Evolutionary conservation across 1,139 yeast species (phyloP).

Genomic region (Yamadazyma spencermartinsiae): DNA sequence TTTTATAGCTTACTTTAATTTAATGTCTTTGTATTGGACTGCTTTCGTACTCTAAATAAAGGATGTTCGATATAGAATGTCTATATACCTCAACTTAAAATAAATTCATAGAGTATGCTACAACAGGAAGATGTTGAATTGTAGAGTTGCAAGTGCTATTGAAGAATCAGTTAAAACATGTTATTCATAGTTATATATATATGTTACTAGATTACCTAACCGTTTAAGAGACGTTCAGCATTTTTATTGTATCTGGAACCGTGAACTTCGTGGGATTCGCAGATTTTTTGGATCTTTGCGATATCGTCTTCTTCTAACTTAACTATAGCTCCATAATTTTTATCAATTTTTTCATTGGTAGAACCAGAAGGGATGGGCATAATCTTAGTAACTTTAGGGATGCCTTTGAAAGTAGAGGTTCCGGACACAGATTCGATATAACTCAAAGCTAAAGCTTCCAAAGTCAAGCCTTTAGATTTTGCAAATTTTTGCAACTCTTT

Average conservation of each 20-base stretch:
- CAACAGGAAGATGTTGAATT: background rate
- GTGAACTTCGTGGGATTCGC: slow-evolving; percentile 2
- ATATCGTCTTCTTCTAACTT: slow-evolving; percentile 9
- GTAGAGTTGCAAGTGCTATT: too few relatives aligned
- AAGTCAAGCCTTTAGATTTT: slow-evolving; percentile 47
- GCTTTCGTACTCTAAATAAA: too few relatives aligned
- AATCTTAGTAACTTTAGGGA: slow-evolving; percentile 50
- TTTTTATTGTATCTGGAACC: slow-evolving; percentile 7
- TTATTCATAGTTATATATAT: too few relatives aligned
- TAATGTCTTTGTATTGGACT: too few relatives aligned
- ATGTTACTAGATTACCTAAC: background rate
- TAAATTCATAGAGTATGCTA: background rate
- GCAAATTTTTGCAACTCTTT: slow-evolving; percentile 46
- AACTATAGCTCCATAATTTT: slow-evolving; percentile 43
- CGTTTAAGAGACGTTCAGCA: slow-evolving; percentile 2
- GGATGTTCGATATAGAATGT: too few relatives aligned
- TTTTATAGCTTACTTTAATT: background rate
- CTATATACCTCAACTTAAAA: background rate
- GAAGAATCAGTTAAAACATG: too few relatives aligned
- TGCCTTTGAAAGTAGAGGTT: slow-evolving; percentile 23
- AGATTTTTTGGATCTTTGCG: slow-evolving; percentile 7
- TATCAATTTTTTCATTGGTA: slow-evolving; percentile 55
- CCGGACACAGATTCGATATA: slow-evolving; percentile 48
- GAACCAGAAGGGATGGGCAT: slow-evolving; percentile 82
- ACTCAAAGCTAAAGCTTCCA: slow-evolving; percentile 71